A percentile compares a stretch with the other conserved stretches of the same genome.
Evolutionary conservation across 2,329 filamentous ascomycete species (phyloP).

Genomic region (Ophiostoma sp.): DNA sequence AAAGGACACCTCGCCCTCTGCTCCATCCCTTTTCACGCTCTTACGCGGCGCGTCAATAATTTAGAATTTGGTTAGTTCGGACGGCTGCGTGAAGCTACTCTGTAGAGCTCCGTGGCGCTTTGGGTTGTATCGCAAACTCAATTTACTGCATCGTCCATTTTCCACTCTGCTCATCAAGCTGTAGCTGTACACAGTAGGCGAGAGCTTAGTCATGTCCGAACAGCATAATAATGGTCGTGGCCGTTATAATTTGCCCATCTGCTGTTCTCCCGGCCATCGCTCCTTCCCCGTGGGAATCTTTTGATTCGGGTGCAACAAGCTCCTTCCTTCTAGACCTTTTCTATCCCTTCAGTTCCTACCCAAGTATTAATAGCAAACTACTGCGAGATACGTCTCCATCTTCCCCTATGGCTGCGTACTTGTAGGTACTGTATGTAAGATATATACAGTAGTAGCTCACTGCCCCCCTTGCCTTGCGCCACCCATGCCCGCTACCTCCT

Average conservation of each 20-base stretch:
- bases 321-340: constrained; percentile 21
- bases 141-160: not conserved
- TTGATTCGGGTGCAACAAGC: constrained; percentile 17
- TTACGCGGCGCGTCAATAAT: constrained; percentile 15
- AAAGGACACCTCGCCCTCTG: constrained; percentile 24
- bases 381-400: not conserved
- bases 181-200: not conserved
- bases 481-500: constrained; percentile 22
- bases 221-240: too few species aligned
- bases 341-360: not conserved
- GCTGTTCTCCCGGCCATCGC: not conserved
- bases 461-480: constrained; percentile 20
- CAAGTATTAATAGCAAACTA: not conserved
- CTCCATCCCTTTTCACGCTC: constrained; percentile 15
- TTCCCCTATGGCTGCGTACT: not conserved
- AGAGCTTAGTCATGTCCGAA: not conserved
- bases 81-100: not conserved
- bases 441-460: not conserved
- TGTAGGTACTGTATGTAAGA: not conserved
- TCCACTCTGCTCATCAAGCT: not conserved
- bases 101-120: not conserved
- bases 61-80: not conserved
- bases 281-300: constrained; percentile 16
- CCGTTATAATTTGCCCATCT: not conserved
- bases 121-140: not conserved